Evolutionary conservation across 768 basidiomycete species (phyloP).

Genomic region (Psilocybe azurescens): DNA sequence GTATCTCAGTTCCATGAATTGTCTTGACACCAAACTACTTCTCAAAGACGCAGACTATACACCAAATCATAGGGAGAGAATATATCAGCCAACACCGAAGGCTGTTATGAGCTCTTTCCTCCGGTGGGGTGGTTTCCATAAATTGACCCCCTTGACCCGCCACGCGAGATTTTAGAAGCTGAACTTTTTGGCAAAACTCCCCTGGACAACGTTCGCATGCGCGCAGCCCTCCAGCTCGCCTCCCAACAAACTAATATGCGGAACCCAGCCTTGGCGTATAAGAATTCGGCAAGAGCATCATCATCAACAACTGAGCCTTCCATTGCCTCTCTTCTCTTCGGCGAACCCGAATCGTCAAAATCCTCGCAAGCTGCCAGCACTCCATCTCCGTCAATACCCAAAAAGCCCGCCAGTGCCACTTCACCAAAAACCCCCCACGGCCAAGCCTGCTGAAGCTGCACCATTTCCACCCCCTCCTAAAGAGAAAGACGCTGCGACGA

Average conservation of each 20-base stretch:
- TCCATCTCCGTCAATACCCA: background rate
- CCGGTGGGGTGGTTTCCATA: conserved; percentile 43
- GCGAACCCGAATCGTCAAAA: background rate
- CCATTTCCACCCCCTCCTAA: background rate
- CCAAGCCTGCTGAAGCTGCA: background rate
- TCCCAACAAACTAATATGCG: background rate
- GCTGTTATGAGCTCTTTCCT: conserved; percentile 30
- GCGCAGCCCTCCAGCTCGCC: conserved; percentile 22
- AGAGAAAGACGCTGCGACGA: conserved; percentile 1
- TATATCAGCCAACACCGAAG: conserved; percentile 10
- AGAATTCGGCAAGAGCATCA: background rate
- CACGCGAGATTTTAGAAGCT: conserved; percentile 24
- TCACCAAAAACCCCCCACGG: background rate
- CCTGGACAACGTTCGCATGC: conserved; percentile 23
- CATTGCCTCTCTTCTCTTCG: background rate
- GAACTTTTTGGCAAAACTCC: conserved; percentile 27
- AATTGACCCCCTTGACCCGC: conserved; percentile 30
- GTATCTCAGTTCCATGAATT: background rate
- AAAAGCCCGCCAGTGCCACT: background rate
- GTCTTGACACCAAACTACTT: background rate
- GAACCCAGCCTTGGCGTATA: background rate
- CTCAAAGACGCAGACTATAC: conserved; percentile 9
- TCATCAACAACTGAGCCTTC: background rate
- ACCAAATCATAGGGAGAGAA: background rate
- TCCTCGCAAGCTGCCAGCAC: background rate